phyloP scores from a whole-genome alignment of 202 grass and related monocot genomes.

The Tripidium arundinaceum region DNA sequence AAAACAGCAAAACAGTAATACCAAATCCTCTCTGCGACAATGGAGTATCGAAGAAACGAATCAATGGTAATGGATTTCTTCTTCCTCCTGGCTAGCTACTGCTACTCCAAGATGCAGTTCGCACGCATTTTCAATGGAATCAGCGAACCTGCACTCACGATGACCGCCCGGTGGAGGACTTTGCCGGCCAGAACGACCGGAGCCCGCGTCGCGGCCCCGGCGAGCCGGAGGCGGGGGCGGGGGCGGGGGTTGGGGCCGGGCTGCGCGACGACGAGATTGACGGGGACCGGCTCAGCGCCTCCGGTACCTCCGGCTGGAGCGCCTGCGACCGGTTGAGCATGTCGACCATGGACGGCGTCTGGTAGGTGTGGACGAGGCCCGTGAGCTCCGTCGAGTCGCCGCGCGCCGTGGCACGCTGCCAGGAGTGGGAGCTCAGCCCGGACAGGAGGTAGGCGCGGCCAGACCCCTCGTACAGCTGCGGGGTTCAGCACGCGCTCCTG shows the following conservation, averaged over 20 bases:
- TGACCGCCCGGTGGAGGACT: not conserved
- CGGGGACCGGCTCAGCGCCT: constrained; percentile 28
- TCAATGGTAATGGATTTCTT: not conserved
- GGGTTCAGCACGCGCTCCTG: constrained; percentile 51
- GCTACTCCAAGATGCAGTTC: not conserved
- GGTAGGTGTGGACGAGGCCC: constrained; percentile 48
- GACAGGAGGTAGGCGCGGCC: constrained; percentile 67
- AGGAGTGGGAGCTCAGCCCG: constrained; percentile 70
- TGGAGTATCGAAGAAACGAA: not conserved
- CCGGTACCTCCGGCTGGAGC: constrained; percentile 15
- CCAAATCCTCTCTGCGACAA: not conserved
- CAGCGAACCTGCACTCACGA: not conserved
- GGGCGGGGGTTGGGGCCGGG: not conserved
- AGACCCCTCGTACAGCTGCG: constrained; percentile 42
- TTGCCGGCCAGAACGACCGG: not conserved
- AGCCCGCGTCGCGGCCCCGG: not conserved
- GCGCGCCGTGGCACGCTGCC: constrained; percentile 67
- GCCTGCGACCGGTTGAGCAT: constrained; percentile 65
- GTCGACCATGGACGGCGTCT: constrained; percentile 60
- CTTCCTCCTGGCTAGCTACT: not conserved
- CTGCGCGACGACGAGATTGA: not conserved
- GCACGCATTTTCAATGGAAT: no score
- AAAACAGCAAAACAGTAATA: not conserved
- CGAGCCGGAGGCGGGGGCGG: not conserved
- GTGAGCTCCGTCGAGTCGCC: constrained; percentile 51